phyloP scores from a whole-genome alignment of 257 asterid genomes.

The Avicennia marina region DNA sequence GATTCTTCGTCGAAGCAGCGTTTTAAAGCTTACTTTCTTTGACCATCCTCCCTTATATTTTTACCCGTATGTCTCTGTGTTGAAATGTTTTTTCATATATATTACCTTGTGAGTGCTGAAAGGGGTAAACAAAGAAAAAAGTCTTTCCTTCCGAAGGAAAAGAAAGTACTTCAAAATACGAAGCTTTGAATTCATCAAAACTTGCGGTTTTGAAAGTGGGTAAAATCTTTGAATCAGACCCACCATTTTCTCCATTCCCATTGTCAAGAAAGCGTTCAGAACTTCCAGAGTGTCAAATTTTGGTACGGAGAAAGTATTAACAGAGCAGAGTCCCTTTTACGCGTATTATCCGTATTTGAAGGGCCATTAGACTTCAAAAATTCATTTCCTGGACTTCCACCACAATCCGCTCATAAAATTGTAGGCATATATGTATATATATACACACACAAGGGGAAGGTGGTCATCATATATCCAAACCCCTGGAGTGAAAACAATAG shows the following conservation, averaged over 20 bases:
- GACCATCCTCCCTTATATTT: constrained; percentile 30
- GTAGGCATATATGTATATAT: constrained; percentile 17
- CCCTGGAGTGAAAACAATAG: neutral
- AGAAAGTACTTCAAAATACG: constrained; percentile 8
- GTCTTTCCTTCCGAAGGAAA: neutral
- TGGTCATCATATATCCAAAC: constrained; percentile 15
- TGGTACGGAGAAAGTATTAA: constrained; percentile 17
- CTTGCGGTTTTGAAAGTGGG: constrained; percentile 38
- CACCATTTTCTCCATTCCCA: constrained; percentile 30
- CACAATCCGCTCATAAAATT: neutral
- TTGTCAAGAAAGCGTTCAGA: constrained; percentile 23
- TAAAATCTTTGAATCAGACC: constrained; percentile 26
- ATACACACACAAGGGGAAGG: neutral
- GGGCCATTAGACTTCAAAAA: constrained; percentile 24
- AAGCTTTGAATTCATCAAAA: constrained; percentile 52
- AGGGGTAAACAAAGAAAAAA: neutral
- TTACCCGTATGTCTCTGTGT: neutral
- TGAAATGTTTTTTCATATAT: constrained; percentile 8
- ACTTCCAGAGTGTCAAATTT: constrained; percentile 24
- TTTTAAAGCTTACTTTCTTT: constrained; percentile 47
- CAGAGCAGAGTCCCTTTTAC: constrained; percentile 25
- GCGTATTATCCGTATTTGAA: constrained; percentile 35
- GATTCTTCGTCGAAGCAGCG: constrained; percentile 38
- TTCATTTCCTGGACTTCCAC: neutral
- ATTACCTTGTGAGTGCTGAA: constrained; percentile 5